Conservation (phyloP, 768 basidiomycete genomes). For the Tulasnella sp. region DNA sequence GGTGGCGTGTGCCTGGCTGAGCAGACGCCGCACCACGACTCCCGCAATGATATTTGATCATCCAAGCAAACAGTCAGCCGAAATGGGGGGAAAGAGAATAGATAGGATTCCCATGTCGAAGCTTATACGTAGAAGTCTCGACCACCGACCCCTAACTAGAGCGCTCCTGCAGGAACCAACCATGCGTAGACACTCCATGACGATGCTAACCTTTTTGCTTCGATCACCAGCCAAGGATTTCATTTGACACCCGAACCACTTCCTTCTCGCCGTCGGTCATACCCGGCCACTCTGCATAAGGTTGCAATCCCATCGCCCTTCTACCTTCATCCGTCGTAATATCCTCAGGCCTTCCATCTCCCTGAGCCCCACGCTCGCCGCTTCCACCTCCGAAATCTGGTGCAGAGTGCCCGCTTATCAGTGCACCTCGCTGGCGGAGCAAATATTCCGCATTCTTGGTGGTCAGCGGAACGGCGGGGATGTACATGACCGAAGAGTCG, state of each 20-base stretch:
- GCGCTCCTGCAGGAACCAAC: too few relatives aligned
- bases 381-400: conserved; percentile 16
- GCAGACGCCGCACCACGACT: too few relatives aligned
- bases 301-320: background rate
- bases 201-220: too few relatives aligned
- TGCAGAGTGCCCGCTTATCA: conserved; percentile 3
- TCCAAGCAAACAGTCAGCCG: too few relatives aligned
- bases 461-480: conserved; percentile 15
- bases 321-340: background rate
- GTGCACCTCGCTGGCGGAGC: background rate
- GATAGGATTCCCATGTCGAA: too few relatives aligned
- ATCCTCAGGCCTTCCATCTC: background rate
- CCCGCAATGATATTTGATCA: too few relatives aligned
- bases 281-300: background rate
- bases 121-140: too few relatives aligned
- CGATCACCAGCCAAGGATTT: too few relatives aligned
- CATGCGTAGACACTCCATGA: too few relatives aligned
- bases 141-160: too few relatives aligned
- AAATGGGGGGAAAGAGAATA: too few relatives aligned
- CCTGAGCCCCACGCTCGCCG: conserved; percentile 10
- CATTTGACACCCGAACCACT: background rate
- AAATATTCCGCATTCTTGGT: conserved; percentile 17
- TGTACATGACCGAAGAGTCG: conserved; percentile 19
- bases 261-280: background rate
- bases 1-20: too few relatives aligned